Percentiles rank a stretch among this genome's conserved stretches.
Conservation (phyloP, 2,329 filamentous ascomycete genomes). For the Cadophora luteo-olivacea region DNA sequence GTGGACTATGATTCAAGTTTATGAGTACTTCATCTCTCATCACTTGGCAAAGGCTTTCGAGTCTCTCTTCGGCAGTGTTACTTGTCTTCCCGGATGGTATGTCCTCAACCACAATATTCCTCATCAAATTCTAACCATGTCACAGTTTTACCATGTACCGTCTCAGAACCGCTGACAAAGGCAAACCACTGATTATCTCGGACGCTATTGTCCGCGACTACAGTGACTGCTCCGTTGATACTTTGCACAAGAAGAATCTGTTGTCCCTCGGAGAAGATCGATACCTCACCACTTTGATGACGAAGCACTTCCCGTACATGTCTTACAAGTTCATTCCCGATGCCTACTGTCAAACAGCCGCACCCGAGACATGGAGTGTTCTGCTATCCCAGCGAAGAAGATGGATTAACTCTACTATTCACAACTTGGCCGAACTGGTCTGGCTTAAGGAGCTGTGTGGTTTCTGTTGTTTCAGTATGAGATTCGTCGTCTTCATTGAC, state of each 20-base stretch:
- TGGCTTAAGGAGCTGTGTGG: conserved; percentile 93
- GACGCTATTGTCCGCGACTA: conserved; percentile 90
- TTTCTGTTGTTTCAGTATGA: conserved; percentile 99
- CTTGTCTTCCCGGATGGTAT: conserved; percentile 98
- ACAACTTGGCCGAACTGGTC: conserved; percentile 92
- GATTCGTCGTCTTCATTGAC: conserved; percentile 94
- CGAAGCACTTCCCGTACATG: conserved; percentile 95
- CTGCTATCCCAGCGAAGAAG: conserved; percentile 96
- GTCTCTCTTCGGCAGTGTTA: conserved; percentile 96
- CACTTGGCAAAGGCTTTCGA: conserved; percentile 97
- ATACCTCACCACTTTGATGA: conserved; percentile 97
- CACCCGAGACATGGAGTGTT: conserved; percentile 92
- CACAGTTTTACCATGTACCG: conserved; percentile 98
- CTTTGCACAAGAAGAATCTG: conserved; percentile 92
- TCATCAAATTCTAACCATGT: conserved; percentile 46
- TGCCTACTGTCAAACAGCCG: conserved; percentile 91
- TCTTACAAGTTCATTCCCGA: conserved; percentile 95
- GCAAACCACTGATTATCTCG: conserved; percentile 91
- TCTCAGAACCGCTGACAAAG: conserved; percentile 89
- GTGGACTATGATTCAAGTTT: conserved; percentile 99
- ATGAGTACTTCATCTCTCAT: conserved; percentile 99
- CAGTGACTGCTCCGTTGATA: conserved; percentile 87
- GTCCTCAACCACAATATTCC: conserved; percentile 47
- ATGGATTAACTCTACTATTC: conserved; percentile 99
- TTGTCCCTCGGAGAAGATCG: conserved; percentile 95